phyloP scores from a whole-genome alignment of 306 rosid genomes.

The cucumber (Cucumis sativus) region DNA sequence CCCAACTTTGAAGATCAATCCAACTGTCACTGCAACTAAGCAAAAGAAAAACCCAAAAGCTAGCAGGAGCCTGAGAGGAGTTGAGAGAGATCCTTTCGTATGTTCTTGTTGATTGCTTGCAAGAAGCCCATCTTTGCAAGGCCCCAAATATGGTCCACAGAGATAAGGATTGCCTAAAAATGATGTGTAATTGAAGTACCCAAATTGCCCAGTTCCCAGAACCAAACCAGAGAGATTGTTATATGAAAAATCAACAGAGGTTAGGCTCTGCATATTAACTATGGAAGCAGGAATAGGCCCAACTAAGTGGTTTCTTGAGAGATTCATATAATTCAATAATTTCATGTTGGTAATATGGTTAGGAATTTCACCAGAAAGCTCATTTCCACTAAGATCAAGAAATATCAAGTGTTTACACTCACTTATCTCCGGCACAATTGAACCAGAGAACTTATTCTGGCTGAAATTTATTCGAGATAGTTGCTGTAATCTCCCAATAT shows the following conservation, averaged over 20 bases:
- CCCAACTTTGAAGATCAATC: slow-evolving; percentile 63
- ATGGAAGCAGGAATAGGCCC: slow-evolving; percentile 67
- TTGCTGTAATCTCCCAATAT: slow-evolving; percentile 70
- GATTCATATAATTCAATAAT: slow-evolving; percentile 67
- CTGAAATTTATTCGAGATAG: slow-evolving; percentile 74
- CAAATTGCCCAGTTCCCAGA: slow-evolving; percentile 84
- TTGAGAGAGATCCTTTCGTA: slow-evolving; percentile 39
- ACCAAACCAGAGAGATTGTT: slow-evolving; percentile 94
- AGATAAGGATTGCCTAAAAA: slow-evolving; percentile 70
- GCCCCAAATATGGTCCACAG: slow-evolving; percentile 78
- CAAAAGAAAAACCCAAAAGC: not conserved
- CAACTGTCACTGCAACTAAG: slow-evolving; percentile 23
- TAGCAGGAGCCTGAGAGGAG: slow-evolving; percentile 15
- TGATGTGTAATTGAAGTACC: slow-evolving; percentile 89
- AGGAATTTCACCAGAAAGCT: slow-evolving; percentile 65
- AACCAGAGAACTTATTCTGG: slow-evolving; percentile 58
- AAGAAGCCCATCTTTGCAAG: slow-evolving; percentile 42
- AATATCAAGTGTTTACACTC: slow-evolving; percentile 66
- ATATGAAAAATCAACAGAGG: slow-evolving; percentile 78
- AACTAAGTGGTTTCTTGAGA: slow-evolving; percentile 67
- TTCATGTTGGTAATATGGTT: slow-evolving; percentile 64
- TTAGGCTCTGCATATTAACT: slow-evolving; percentile 77
- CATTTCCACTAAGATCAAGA: slow-evolving; percentile 77
- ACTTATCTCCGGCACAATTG: slow-evolving; percentile 53
- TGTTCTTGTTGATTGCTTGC: slow-evolving; percentile 32